Evolutionary conservation across 495 filamentous ascomycete species (phyloP).

Genomic region (Xylaria acuta): DNA sequence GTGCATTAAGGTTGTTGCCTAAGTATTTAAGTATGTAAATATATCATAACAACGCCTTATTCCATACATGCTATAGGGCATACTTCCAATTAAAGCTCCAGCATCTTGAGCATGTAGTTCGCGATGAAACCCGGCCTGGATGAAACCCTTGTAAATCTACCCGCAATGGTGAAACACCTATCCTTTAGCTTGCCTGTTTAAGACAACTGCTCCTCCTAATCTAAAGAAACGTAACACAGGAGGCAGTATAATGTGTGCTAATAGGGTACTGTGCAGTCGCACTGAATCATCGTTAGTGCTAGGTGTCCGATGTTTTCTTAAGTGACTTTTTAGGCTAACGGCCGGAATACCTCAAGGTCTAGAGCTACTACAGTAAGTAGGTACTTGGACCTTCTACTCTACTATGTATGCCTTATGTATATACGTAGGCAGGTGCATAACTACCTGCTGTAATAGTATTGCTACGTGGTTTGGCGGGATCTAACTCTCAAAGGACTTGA

Average conservation of each 20-base stretch:
- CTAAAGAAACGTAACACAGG: not conserved
- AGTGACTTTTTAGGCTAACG: not conserved
- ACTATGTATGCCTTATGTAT: too few species aligned
- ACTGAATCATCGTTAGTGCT: conserved; percentile 1
- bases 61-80: not conserved
- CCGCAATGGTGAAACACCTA: conserved; percentile 23
- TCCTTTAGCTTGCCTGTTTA: conserved; percentile 18
- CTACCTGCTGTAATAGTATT: too few species aligned
- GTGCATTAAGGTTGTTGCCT: too few species aligned
- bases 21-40: too few species aligned
- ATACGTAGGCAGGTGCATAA: too few species aligned
- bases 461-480: not conserved
- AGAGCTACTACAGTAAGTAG: too few species aligned
- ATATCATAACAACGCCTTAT: too few species aligned
- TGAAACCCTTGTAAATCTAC: not conserved
- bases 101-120: not conserved
- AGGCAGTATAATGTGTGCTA: not conserved
- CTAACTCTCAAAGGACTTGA: too few species aligned
- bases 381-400: not conserved
- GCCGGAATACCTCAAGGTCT: not conserved
- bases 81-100: not conserved
- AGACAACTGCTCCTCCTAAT: conserved; percentile 3
- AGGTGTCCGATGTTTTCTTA: not conserved
- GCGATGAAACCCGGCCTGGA: conserved; percentile 7
- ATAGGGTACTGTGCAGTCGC: not conserved